Evolutionary conservation across 148 eudicot genomes (phyloP).

Genomic region (Cornus florida): DNA sequence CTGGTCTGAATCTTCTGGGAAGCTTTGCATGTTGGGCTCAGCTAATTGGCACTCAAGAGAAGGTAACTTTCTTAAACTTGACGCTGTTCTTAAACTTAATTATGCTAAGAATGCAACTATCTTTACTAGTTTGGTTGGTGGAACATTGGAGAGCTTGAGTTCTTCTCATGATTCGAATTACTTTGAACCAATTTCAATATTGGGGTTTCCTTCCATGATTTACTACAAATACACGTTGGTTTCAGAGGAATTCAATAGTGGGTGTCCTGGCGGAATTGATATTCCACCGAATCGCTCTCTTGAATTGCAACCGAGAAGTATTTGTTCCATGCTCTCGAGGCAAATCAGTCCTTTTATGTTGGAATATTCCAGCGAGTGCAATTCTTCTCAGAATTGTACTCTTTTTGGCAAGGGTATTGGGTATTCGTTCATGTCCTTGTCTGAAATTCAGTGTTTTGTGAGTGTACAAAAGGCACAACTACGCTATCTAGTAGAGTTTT

Average conservation of each 20-base stretch:
- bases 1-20: slow-evolving; percentile 22
- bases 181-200: slow-evolving; percentile 18
- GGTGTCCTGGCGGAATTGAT: slow-evolving; percentile 5
- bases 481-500: neutral
- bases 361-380: slow-evolving; percentile 12
- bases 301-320: neutral
- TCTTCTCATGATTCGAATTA: slow-evolving; percentile 15
- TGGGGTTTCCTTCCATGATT: neutral
- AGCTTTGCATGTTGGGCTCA: slow-evolving; percentile 28
- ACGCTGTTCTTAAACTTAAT: slow-evolving; percentile 20
- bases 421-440: slow-evolving; percentile 11
- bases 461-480: neutral
- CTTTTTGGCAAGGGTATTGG: neutral
- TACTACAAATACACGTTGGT: slow-evolving; percentile 21
- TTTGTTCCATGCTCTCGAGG: slow-evolving; percentile 13
- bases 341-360: neutral
- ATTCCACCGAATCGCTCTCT: neutral
- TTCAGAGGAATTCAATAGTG: slow-evolving; percentile 6
- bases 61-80: slow-evolving; percentile 14
- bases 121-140: slow-evolving; percentile 15
- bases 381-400: slow-evolving; percentile 12
- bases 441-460: slow-evolving; percentile 13
- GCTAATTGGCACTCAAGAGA: slow-evolving; percentile 12
- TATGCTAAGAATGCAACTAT: slow-evolving; percentile 2
- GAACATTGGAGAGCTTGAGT: slow-evolving; percentile 21